phyloP scores from a whole-genome alignment of 164 flowering plant genomes.

The Vitis rotundifolia region DNA sequence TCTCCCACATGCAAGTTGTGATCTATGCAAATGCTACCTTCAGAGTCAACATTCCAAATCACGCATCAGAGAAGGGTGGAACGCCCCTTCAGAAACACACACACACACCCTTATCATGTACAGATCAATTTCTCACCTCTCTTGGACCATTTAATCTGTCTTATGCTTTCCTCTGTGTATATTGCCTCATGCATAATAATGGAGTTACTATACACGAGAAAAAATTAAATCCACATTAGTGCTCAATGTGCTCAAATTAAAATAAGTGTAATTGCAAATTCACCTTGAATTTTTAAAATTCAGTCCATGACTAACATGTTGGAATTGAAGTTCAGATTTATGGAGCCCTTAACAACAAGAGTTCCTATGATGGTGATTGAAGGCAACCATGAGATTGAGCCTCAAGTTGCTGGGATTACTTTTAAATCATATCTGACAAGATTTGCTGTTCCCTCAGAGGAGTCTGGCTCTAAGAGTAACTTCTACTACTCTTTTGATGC shows the following conservation, averaged over 20 bases:
- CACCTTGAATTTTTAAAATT: not conserved
- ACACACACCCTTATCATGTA: no score
- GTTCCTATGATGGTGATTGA: slow-evolving; percentile 93
- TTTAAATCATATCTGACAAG: slow-evolving; percentile 68
- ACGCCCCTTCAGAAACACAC: no score
- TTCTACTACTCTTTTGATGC: slow-evolving; percentile 89
- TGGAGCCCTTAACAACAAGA: slow-evolving; percentile 80
- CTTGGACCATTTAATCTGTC: no score
- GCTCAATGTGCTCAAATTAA: not conserved
- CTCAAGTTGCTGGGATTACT: slow-evolving; percentile 65
- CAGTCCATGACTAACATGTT: not conserved
- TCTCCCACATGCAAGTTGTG: no score
- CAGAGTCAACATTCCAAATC: no score
- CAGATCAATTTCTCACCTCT: no score
- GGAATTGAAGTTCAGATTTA: slow-evolving; percentile 50
- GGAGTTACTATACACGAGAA: no score
- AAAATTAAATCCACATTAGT: not conserved
- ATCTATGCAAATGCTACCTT: no score
- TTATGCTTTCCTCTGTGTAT: not conserved
- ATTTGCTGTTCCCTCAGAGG: slow-evolving; percentile 82
- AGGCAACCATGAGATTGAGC: slow-evolving; percentile 97
- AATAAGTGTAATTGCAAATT: not conserved
- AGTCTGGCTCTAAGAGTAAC: slow-evolving; percentile 63
- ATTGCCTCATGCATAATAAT: not conserved
- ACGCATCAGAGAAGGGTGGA: no score